Base-by-base conservation (phyloP, 768 basidiomycete genomes). In the Clavaria fumosa region DNA sequence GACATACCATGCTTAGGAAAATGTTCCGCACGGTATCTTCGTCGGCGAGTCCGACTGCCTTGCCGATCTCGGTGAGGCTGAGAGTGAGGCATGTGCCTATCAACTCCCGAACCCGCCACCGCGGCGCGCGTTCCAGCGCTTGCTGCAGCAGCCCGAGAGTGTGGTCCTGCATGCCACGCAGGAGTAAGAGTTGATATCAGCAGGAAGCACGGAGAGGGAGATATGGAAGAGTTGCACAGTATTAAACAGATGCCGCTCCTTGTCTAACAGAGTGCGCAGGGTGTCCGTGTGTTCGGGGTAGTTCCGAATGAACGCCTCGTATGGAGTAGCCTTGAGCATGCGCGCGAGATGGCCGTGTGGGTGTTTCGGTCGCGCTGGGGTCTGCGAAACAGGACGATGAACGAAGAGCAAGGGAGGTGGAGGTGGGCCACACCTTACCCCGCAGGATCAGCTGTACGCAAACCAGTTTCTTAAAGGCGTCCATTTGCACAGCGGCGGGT, bases 1-100 rank as follows among this genome's bases (percentile, higher is more conserved):
- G 18, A 7, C 67, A 39, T 41, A 85, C 85, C 85, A 89, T 86
- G 56, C 67, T 73, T 4, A 83, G 51, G n/a, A 89, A 56, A 34
- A 84, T 49, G 3, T 58, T 58, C 20, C 73, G 63, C 7, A 76
- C 73, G 31, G 72, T 69, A 10, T 66, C 70, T 34, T 68, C 64
- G 17, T 48, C 63, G 3, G 67, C 60, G 31, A 75, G 66, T 37
- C 63, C 62, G 47, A 70, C 60, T 7, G 62, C 60, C 11, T 62
- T 63, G 2, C 69, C 77, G 35, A 91, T 84, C 45, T 89, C 82
- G 0, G 65, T 55, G 5, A 90, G 57, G 23, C 76, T 69, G 11
- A 88, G 70, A 0, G 81, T 84, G 27, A 86, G 64, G 48, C 88
- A 93, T 2, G 88, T 88, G 35, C 70, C 70, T 0, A 80, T 89